These are phyloP conservation scores for Schizothecium vesticola DNA, from an alignment of 495 filamentous ascomycete genomes.

Conservation along the genomic window DNA sequence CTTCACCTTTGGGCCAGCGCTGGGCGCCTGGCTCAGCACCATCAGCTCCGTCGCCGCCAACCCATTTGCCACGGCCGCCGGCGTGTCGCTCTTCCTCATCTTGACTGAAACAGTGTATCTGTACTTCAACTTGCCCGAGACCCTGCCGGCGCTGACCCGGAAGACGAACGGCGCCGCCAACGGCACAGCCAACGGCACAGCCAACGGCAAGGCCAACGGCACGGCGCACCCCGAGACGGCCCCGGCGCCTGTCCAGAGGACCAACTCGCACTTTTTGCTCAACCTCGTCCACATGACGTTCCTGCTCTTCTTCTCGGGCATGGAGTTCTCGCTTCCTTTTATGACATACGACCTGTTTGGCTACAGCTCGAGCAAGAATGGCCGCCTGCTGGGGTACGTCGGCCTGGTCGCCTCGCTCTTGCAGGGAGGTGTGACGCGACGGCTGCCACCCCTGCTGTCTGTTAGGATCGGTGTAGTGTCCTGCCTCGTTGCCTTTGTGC, in stretches of 20 bases:
- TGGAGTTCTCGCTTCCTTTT: conserved; percentile 95
- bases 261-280: conserved; percentile 77
- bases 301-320: conserved; percentile 91
- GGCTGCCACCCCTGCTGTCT: conserved; percentile 69
- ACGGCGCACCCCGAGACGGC: conserved; percentile 17
- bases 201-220: conserved; percentile 26
- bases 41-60: conserved; percentile 75
- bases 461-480: conserved; percentile 73
- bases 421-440: conserved; percentile 79
- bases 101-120: conserved; percentile 81
- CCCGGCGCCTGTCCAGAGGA: conserved; percentile 41
- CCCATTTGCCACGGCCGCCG: conserved; percentile 86
- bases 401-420: conserved; percentile 87
- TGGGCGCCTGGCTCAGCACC: conserved; percentile 77
- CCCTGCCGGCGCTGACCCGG: conserved; percentile 54
- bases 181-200: conserved; percentile 21
- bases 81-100: conserved; percentile 76
- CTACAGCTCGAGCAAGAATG: conserved; percentile 71
- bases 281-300: conserved; percentile 86
- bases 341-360: conserved; percentile 92
- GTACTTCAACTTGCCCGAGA: conserved; percentile 86
- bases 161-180: conserved; percentile 10
- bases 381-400: conserved; percentile 85
- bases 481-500: conserved; percentile 71
- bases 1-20: conserved; percentile 89